Percentiles rank a stretch among this genome's conserved stretches.
Conservation (phyloP, 495 filamentous ascomycete genomes). For the Thermochaetoides thermophila region DNA sequence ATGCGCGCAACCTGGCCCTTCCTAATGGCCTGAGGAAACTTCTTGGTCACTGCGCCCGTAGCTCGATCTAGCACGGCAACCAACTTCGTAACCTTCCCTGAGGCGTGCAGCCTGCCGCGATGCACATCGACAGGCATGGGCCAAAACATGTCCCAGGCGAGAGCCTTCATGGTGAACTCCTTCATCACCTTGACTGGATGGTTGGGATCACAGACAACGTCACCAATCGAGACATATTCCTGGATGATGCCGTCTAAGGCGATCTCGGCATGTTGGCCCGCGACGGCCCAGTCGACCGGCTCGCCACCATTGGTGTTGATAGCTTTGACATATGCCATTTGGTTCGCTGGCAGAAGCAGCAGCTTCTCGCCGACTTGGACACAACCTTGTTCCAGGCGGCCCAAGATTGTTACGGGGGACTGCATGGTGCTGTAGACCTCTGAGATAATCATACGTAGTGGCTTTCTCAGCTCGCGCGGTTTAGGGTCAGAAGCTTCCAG, state of each 20-base stretch:
- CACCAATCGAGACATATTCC: slow-evolving; percentile 64
- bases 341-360: slow-evolving; percentile 61
- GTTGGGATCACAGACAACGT: slow-evolving; percentile 61
- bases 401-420: slow-evolving; percentile 67
- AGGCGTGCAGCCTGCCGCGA: slow-evolving; percentile 63
- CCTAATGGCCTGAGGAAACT: slow-evolving; percentile 68
- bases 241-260: slow-evolving; percentile 79
- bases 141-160: slow-evolving; percentile 78
- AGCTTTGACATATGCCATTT: slow-evolving; percentile 63
- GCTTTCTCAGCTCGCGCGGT: slow-evolving; percentile 56
- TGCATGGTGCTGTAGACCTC: slow-evolving; percentile 56
- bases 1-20: slow-evolving; percentile 51
- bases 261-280: slow-evolving; percentile 74
- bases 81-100: slow-evolving; percentile 58
- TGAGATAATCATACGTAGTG: slow-evolving; percentile 68
- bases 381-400: slow-evolving; percentile 71
- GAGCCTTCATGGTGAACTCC: slow-evolving; percentile 62
- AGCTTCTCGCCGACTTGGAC: slow-evolving; percentile 73
- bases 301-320: slow-evolving; percentile 60
- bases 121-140: slow-evolving; percentile 84
- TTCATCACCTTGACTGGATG: slow-evolving; percentile 53
- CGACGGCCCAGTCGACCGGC: slow-evolving; percentile 82
- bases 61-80: slow-evolving; percentile 61
- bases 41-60: slow-evolving; percentile 55
- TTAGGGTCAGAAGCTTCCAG: slow-evolving; percentile 67